Base-by-base conservation (phyloP, 1,139 yeast species). In the Kurtzmaniella quercitrusa region DNA sequence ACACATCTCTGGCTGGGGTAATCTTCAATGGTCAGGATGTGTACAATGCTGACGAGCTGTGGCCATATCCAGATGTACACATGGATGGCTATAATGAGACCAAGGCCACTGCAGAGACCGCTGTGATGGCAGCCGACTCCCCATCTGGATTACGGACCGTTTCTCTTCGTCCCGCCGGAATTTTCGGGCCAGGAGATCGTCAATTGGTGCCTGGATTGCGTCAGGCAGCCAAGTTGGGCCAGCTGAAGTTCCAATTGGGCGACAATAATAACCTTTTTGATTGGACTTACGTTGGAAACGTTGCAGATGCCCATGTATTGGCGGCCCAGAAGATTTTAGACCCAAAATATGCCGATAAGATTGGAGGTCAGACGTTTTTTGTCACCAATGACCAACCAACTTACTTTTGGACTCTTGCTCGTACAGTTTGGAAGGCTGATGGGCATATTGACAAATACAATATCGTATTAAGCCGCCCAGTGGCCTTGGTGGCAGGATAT, bases 281-380 rank as follows among this genome's bases (percentile, higher is more conserved):
- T 61, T 90, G 96, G 85, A 90, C 98, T 0, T 94, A 90, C 57
- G 98, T 86, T n/a, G 98, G 97, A n/a, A 94, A 94, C 63, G 98
- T 94, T 18, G 98, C 98, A 0, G 95, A 90, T 65, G 85, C 97
- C 5, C 99, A 94, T 63, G 90, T 93, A 9, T 70, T 93, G 44
- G 98, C 98, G 1, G 95, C 97, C 2, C 71, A 85, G 54, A 82
- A 82, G 63, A 66, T 91, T 16, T 65, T 89, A 43, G 69, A 74
- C 42, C 66, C 77, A 1, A 47, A 55, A 14, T 50, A 62, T 7
- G 68, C 73, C 17, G 50, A 56, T 1, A 48, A 59, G 34, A 81
- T 93, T 25, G 84, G 88, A 8, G 98, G 98, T 39, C 87, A 93
- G 61, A 79, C 87, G 0, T 93, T 90, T 63, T 88, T 93, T 57